These are phyloP conservation scores for Aspergillus caelatus DNA, from an alignment of 2,329 filamentous ascomycete species.

Conservation along the genomic window DNA sequence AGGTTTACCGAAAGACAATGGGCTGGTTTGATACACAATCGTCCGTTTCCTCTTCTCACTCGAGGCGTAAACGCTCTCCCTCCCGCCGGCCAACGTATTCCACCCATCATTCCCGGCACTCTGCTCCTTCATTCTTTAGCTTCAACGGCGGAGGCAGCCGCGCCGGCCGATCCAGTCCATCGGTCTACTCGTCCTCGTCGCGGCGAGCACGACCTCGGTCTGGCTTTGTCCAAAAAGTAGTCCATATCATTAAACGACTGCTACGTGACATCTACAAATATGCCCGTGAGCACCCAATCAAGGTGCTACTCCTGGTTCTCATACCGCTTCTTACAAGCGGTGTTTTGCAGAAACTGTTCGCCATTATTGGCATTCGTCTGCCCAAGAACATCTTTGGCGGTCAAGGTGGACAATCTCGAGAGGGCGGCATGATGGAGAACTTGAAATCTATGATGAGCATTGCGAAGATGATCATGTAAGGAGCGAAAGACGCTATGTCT, in stretches of 20 bases:
- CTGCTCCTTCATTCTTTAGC: constrained; percentile 52
- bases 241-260: constrained; percentile 76
- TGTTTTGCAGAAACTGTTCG: constrained; percentile 74
- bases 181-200: constrained; percentile 67
- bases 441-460: constrained; percentile 36
- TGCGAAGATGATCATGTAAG: constrained; percentile 41
- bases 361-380: constrained; percentile 76
- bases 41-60: constrained; percentile 30
- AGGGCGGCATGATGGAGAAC: constrained; percentile 29
- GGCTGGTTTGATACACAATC: constrained; percentile 50
- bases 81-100: constrained; percentile 39
- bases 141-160: constrained; percentile 37
- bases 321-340: constrained; percentile 87
- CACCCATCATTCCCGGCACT: constrained; percentile 41
- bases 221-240: constrained; percentile 73
- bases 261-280: constrained; percentile 80
- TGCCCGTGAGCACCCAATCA: constrained; percentile 79
- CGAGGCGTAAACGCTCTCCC: constrained; percentile 40
- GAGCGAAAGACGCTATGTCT: background rate
- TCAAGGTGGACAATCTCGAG: constrained; percentile 33
- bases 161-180: constrained; percentile 40
- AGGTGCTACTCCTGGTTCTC: constrained; percentile 83
- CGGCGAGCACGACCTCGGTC: constrained; percentile 76
- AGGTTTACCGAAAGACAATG: constrained; percentile 34
- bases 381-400: constrained; percentile 61